Evolutionary conservation across 768 basidiomycete species (phyloP), one percentile per base, ranked within the genome.

Genomic region (Boletus rufocinnamomeus): DNA sequence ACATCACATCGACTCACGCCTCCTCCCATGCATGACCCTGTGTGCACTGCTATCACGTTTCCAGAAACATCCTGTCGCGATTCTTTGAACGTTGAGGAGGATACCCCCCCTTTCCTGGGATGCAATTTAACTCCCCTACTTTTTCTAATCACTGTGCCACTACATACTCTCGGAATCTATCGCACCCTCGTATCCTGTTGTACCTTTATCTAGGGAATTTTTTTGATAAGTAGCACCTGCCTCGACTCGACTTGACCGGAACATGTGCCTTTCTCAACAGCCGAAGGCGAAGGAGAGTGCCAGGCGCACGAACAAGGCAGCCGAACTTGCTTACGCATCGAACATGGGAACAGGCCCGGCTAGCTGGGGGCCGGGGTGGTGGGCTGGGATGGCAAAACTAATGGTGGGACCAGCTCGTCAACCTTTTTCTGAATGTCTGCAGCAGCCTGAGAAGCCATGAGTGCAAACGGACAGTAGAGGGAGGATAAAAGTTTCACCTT

Each of bases 401-500:
- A 66, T 54, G 83, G 74, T 58, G 80, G 75, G 25, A 87, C 82
- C 50, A 91, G 76, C 46, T 87, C 86, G 67, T 85, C 83, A 2
- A 91, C 86, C 67, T 86, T 89, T 77, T 85, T 91, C 71, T 90
- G 87, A 48, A 83, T 83, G 21, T 91, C 89, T 41, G 81, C 74
- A 16, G 88, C 88, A 41, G 83, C 82, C 89, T 91, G 63, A 40
- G 63, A 51, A 65, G 61, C 25, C 44, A 58, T 67, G 59, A 56
- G 57, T 56, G 30, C 45, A 59, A 52, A 57, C 19, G 52, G 52
- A 51, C 48, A 25, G 54, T 27, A 21, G 21, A 28, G 23, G 5
- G 30, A 37, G 45, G 35, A 62, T 66, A 50, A 60, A 13, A 28
- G 30, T 16, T 25, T 51, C 54, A 87, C 91, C 84, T 90, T 92